Evolutionary conservation across 306 rosid species (phyloP).

Genomic region (Betula pendula): DNA sequence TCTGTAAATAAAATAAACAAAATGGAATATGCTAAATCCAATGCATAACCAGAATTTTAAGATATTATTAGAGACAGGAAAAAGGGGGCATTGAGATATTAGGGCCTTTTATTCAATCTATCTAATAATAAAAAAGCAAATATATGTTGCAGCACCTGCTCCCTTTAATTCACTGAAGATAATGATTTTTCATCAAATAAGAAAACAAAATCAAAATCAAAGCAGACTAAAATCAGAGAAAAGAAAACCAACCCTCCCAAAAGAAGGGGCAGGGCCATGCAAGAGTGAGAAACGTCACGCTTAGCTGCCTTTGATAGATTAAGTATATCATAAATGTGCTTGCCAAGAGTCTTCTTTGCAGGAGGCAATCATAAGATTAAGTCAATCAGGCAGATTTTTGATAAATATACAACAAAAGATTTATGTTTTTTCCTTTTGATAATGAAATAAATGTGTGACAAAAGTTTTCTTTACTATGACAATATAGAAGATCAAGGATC

Average conservation of each 20-base stretch:
- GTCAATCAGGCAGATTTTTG: background rate
- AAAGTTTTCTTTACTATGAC: background rate
- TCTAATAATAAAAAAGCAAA: too few species aligned
- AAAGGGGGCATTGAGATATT: background rate
- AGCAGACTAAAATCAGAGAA: background rate
- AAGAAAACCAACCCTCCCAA: background rate
- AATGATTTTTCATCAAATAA: background rate
- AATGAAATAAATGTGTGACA: background rate
- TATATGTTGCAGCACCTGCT: too few species aligned
- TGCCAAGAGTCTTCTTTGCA: background rate
- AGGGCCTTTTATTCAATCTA: background rate
- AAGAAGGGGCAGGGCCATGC: background rate
- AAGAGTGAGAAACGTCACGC: background rate
- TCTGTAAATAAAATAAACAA: constrained; percentile 46
- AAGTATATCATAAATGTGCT: background rate
- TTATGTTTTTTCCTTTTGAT: background rate
- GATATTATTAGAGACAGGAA: background rate
- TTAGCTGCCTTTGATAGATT: background rate
- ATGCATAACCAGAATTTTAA: background rate
- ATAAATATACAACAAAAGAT: background rate
- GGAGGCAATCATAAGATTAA: background rate
- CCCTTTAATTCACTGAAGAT: too few species aligned
- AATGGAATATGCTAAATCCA: background rate
- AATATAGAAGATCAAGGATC: too few species aligned
- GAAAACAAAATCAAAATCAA: background rate